Conservation (phyloP, 208 protist genomes). For the Willaertia magna region DNA sequence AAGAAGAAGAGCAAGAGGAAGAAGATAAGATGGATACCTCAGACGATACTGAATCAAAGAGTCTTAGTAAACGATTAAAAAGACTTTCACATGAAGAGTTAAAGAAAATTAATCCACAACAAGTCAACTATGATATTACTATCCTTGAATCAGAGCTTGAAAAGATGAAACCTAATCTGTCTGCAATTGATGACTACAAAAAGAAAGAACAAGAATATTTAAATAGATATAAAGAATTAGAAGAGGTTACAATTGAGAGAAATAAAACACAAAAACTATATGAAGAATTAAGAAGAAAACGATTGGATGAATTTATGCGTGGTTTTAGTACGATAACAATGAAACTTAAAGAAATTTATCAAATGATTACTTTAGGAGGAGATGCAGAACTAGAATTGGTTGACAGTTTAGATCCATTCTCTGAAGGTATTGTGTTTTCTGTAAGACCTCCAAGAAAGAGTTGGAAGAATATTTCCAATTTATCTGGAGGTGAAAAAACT, state of each 20-base stretch:
- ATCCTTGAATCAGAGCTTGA: slow-evolving; percentile 47
- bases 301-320: slow-evolving; percentile 87
- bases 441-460: slow-evolving; percentile 98
- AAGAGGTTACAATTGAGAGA: slow-evolving; percentile 40
- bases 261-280: slow-evolving; percentile 52
- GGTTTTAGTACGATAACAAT: slow-evolving; percentile 91
- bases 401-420: slow-evolving; percentile 94
- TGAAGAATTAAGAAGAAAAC: slow-evolving; percentile 50
- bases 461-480: slow-evolving; percentile 99
- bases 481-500: slow-evolving; percentile 99
- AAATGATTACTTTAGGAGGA: slow-evolving; percentile 96
- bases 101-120: background rate
- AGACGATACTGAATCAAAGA: background rate
- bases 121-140: slow-evolving; percentile 63
- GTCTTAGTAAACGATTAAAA: background rate
- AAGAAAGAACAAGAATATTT: slow-evolving; percentile 67
- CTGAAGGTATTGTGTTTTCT: slow-evolving; percentile 89
- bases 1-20: background rate
- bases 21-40: background rate
- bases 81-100: background rate
- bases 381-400: slow-evolving; percentile 99
- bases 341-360: slow-evolving; percentile 98
- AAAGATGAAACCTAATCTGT: slow-evolving; percentile 80
- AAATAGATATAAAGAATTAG: slow-evolving; percentile 44
- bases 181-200: slow-evolving; percentile 75